Evolutionary conservation across 345 rosid species (phyloP).

Genomic region (Jatropha curcas): DNA sequence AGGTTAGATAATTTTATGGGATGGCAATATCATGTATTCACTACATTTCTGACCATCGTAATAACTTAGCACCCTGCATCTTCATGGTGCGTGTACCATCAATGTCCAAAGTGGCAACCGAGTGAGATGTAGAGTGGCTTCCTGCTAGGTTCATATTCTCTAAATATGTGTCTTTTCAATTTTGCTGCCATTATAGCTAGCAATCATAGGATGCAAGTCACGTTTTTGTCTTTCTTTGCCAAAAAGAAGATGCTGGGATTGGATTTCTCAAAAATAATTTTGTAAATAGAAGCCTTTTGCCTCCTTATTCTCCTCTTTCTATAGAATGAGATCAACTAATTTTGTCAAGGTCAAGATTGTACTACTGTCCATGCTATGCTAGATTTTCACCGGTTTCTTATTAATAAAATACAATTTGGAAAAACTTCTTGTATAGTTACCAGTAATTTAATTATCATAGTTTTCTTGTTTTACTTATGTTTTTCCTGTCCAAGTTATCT

Average conservation of each 20-base stretch:
- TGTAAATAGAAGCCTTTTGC: background rate
- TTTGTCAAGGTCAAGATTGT: slow-evolving; percentile 30
- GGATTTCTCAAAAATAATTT: background rate
- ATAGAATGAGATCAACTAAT: background rate
- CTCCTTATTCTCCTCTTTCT: background rate
- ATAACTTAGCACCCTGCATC: too few species aligned
- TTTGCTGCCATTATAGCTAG: background rate
- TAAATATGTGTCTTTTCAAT: background rate
- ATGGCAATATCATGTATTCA: background rate
- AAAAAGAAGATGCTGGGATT: background rate
- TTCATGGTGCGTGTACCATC: background rate
- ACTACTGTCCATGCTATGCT: slow-evolving; percentile 1
- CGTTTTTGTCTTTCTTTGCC: background rate
- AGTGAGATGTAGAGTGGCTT: slow-evolving; percentile 2
- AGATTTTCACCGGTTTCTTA: background rate
- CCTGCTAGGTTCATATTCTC: background rate
- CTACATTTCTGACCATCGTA: background rate
- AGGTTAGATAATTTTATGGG: background rate
- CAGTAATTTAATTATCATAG: background rate
- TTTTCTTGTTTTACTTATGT: background rate
- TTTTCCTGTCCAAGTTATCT: background rate
- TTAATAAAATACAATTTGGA: background rate
- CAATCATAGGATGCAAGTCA: background rate
- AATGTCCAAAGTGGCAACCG: background rate
- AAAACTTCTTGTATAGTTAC: background rate